Evolutionary conservation across 306 rosid genomes (phyloP).

Genomic region (Trifolium dubium): DNA sequence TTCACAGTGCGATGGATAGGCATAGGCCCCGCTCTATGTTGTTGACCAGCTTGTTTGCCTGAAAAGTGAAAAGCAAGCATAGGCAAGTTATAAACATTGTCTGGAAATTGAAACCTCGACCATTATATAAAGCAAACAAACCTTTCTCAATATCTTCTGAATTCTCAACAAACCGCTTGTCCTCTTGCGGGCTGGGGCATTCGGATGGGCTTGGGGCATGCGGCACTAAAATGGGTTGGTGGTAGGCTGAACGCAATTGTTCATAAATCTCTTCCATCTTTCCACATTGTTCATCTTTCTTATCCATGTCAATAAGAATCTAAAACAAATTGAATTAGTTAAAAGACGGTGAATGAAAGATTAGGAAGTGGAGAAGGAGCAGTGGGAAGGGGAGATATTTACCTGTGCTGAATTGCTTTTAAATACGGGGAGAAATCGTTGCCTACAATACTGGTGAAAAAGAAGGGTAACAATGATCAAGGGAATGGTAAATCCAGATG

Average conservation of each 20-base stretch:
- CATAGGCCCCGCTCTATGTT: constrained; percentile 33
- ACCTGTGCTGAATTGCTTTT: constrained; percentile 75
- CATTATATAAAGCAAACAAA: constrained; percentile 59
- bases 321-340: constrained; percentile 46
- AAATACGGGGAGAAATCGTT: constrained; percentile 78
- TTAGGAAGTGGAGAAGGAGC: neutral
- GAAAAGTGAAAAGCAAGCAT: constrained; percentile 48
- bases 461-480: constrained; percentile 70
- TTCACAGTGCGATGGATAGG: constrained; percentile 30
- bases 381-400: constrained; percentile 34
- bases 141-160: constrained; percentile 59
- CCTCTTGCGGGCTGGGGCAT: constrained; percentile 39
- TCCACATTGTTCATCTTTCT: constrained; percentile 68
- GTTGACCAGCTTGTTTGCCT: constrained; percentile 47
- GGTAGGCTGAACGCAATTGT: constrained; percentile 64
- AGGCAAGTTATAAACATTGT: constrained; percentile 29
- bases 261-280: constrained; percentile 61
- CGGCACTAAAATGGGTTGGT: constrained; percentile 47
- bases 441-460: constrained; percentile 84
- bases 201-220: constrained; percentile 36
- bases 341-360: constrained; percentile 4
- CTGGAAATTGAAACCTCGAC: constrained; percentile 34
- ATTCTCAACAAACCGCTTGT: constrained; percentile 27
- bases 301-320: constrained; percentile 80
- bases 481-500: constrained; percentile 90